Evolutionary conservation across 1,284 basidiomycete species (phyloP).

Genomic region (Stereum hirsutum): DNA sequence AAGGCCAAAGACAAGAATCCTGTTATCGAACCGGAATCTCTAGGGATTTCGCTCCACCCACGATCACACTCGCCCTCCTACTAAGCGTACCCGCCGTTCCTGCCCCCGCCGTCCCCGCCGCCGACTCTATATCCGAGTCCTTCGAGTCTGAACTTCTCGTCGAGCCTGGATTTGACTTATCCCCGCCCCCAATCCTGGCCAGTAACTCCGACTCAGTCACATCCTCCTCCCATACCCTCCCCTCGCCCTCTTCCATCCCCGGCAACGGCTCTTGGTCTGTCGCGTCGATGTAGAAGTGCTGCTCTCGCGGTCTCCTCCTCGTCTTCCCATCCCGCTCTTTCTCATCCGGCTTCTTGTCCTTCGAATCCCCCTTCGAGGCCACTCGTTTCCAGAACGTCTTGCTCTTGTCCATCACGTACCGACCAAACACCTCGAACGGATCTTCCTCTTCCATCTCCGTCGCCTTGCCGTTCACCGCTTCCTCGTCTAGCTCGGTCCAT

Average conservation of each 20-base stretch:
- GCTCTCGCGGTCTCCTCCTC: background rate
- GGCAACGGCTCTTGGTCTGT: background rate
- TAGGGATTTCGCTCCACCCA: too few species aligned
- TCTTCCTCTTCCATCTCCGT: constrained; percentile 10
- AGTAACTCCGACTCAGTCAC: background rate
- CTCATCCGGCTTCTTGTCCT: background rate
- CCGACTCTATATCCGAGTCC: too few species aligned
- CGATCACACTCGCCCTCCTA: too few species aligned
- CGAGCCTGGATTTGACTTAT: too few species aligned
- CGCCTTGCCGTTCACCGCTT: background rate
- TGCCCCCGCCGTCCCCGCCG: too few species aligned
- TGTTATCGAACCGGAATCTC: too few species aligned
- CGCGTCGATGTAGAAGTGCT: background rate
- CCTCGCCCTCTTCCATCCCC: background rate
- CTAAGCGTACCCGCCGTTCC: too few species aligned
- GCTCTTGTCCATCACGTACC: constrained; percentile 10
- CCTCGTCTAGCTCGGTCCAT: constrained; percentile 8
- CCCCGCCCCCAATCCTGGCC: too few species aligned
- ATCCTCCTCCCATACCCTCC: constrained; percentile 1
- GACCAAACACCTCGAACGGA: constrained; percentile 11
- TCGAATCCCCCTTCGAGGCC: constrained; percentile 6
- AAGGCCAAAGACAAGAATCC: too few species aligned
- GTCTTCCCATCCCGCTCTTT: background rate
- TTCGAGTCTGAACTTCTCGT: too few species aligned
- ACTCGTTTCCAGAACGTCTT: constrained; percentile 12